These are phyloP conservation scores for Aspergillus ibericus DNA, from an alignment of 2,329 filamentous ascomycete species.

Conservation along the genomic window DNA sequence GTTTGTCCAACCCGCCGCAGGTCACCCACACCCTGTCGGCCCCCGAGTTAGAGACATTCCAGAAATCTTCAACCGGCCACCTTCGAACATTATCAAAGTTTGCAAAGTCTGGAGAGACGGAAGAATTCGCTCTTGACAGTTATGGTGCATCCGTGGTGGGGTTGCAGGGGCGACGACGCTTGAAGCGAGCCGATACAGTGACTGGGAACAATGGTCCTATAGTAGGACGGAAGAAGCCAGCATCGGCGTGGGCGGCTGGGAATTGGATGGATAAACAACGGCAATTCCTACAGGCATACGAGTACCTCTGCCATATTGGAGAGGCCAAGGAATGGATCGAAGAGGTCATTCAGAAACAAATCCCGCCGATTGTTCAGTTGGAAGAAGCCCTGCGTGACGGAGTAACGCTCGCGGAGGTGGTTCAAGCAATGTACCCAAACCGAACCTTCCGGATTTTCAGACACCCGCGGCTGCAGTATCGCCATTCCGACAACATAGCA, in stretches of 20 bases:
- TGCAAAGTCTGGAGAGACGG: conserved; percentile 70
- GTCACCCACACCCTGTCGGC: conserved; percentile 55
- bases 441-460: conserved; percentile 79
- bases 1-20: conserved; percentile 30
- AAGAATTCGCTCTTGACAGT: conserved; percentile 77
- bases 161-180: conserved; percentile 75
- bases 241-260: conserved; percentile 73
- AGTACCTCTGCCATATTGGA: conserved; percentile 97
- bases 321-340: conserved; percentile 99
- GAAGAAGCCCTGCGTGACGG: conserved; percentile 92
- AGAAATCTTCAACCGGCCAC: conserved; percentile 86
- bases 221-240: conserved; percentile 52
- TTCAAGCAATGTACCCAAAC: conserved; percentile 81
- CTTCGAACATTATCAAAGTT: conserved; percentile 83
- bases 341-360: conserved; percentile 76
- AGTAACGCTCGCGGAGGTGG: conserved; percentile 90
- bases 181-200: conserved; percentile 68
- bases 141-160: conserved; percentile 84
- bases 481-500: conserved; percentile 97
- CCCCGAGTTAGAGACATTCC: conserved; percentile 76
- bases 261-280: conserved; percentile 99
- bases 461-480: conserved; percentile 80
- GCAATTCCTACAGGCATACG: conserved; percentile 94
- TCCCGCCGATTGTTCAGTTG: conserved; percentile 88
- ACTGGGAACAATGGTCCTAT: conserved; percentile 49